phyloP scores from a whole-genome alignment of 2,329 filamentous ascomycete species.

The Huntiella omanensis region DNA sequence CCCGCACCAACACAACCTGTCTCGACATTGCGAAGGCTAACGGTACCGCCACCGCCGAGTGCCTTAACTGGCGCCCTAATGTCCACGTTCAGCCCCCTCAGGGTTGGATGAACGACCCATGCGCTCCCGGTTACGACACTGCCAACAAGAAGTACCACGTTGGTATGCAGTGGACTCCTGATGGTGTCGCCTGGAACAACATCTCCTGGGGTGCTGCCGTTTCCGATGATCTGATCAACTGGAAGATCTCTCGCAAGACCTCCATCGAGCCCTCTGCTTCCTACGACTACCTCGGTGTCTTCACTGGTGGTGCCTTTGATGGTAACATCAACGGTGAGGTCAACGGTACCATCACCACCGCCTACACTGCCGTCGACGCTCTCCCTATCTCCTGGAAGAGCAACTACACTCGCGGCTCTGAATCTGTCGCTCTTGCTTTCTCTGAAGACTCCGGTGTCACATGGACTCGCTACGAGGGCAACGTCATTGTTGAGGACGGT shows the following conservation, averaged over 20 bases:
- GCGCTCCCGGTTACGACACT: slow-evolving; percentile 27
- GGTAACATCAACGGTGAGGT: slow-evolving; percentile 20
- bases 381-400: slow-evolving; percentile 28
- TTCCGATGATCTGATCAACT: slow-evolving; percentile 22
- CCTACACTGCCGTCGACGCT: slow-evolving; percentile 26
- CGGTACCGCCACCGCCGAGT: slow-evolving; percentile 6
- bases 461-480: slow-evolving; percentile 13
- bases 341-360: slow-evolving; percentile 20
- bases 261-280: slow-evolving; percentile 15
- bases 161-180: slow-evolving; percentile 20
- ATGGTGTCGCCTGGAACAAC: slow-evolving; percentile 14
- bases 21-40: slow-evolving; percentile 7
- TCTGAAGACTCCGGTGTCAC: slow-evolving; percentile 19
- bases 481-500: slow-evolving; percentile 13
- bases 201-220: slow-evolving; percentile 20
- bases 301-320: slow-evolving; percentile 26
- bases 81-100: slow-evolving; percentile 22
- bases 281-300: slow-evolving; percentile 27
- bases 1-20: neutral
- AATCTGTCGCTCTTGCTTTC: slow-evolving; percentile 26
- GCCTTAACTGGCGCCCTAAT: slow-evolving; percentile 16
- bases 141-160: slow-evolving; percentile 25
- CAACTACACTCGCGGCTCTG: slow-evolving; percentile 25
- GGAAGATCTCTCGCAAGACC: slow-evolving; percentile 3
- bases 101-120: slow-evolving; percentile 25